phyloP scores from a whole-genome alignment of 768 basidiomycete species.

The Suillus weaverae region DNA sequence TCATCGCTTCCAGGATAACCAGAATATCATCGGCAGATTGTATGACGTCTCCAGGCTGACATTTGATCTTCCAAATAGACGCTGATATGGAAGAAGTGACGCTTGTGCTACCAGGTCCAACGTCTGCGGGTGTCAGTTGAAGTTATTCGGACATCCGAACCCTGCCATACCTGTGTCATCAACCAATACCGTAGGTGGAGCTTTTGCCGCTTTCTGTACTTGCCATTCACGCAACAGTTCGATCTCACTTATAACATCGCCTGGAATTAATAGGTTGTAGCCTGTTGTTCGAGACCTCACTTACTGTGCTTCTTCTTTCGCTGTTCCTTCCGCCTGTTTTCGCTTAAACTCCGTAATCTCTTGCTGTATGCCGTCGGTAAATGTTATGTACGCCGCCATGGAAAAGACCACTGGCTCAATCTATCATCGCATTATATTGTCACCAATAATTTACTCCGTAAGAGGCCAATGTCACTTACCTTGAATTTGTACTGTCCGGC shows the following conservation, averaged over 20 bases:
- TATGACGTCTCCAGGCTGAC: conserved; percentile 43
- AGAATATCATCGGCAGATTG: conserved; percentile 42
- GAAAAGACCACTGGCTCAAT: conserved; percentile 54
- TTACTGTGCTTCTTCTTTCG: conserved; percentile 43
- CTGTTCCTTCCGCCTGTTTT: conserved; percentile 38
- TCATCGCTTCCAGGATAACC: conserved; percentile 64
- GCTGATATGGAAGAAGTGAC: conserved; percentile 13
- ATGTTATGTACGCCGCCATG: conserved; percentile 47
- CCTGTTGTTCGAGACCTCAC: conserved; percentile 6
- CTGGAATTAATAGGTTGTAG: not conserved
- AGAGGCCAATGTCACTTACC: conserved; percentile 28
- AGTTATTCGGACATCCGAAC: not conserved
- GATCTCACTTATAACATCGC: conserved; percentile 36
- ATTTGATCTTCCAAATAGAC: conserved; percentile 48
- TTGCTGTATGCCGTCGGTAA: conserved; percentile 39
- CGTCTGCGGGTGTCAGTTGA: not conserved
- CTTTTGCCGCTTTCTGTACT: conserved; percentile 22
- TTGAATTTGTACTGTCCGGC: conserved; percentile 53
- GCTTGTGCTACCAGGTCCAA: conserved; percentile 8
- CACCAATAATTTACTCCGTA: conserved; percentile 18
- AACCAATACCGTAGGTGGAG: not conserved
- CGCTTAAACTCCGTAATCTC: conserved; percentile 44
- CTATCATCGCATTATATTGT: conserved; percentile 28
- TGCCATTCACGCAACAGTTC: conserved; percentile 47
- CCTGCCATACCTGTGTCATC: not conserved